phyloP scores from a whole-genome alignment of 257 asterid species.

The Gardenia jasminoides region DNA sequence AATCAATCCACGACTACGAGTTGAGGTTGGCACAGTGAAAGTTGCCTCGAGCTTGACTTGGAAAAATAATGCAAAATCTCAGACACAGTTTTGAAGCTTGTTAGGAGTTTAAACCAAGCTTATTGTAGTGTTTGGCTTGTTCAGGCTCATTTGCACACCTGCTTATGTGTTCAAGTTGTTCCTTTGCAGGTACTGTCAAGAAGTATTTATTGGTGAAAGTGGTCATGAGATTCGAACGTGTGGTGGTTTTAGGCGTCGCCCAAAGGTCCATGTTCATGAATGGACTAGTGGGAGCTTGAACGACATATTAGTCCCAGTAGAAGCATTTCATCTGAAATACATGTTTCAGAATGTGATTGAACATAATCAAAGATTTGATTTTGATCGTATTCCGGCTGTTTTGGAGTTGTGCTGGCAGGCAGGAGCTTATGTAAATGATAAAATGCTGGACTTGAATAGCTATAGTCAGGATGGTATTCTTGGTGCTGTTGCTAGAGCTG shows the following conservation, averaged over 20 bases:
- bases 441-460: constrained; percentile 14
- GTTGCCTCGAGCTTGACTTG: no score
- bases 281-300: constrained; percentile 62
- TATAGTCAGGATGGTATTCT: constrained; percentile 13
- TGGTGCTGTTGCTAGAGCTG: constrained; percentile 6
- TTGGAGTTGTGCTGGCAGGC: constrained; percentile 88
- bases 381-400: constrained; percentile 72
- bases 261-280: constrained; percentile 56
- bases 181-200: constrained; percentile 68
- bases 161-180: not conserved
- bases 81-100: no score
- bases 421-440: constrained; percentile 46
- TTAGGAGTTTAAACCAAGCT: no score
- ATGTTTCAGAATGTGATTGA: constrained; percentile 57
- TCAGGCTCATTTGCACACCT: no score
- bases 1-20: no score
- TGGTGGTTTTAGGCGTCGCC: constrained; percentile 56
- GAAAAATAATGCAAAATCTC: no score
- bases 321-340: constrained; percentile 61
- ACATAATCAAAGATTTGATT: constrained; percentile 73
- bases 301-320: constrained; percentile 63
- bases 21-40: no score
- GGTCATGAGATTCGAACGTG: constrained; percentile 85
- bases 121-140: no score
- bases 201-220: constrained; percentile 70